These are phyloP conservation scores for Teunomyces gatunensis DNA, from an alignment of 805 yeast species.

Conservation along the genomic window DNA sequence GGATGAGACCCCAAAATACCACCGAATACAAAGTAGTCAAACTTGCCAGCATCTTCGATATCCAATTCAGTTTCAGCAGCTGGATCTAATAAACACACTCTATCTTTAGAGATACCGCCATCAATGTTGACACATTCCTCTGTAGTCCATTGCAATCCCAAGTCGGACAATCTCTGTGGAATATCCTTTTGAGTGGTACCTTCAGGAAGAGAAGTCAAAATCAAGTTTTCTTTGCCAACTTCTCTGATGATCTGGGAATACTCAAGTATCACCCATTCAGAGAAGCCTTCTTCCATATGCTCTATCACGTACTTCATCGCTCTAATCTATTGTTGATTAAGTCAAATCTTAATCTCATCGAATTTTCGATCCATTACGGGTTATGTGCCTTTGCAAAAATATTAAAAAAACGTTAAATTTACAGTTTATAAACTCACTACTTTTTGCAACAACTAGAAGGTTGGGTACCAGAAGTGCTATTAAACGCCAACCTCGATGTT, in stretches of 20 bases:
- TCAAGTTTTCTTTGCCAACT: constrained; percentile 72
- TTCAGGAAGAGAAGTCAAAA: constrained; percentile 72
- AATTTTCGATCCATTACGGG: background rate
- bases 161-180: constrained; percentile 55
- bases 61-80: constrained; percentile 70
- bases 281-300: constrained; percentile 96
- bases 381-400: constrained; percentile 3
- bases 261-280: constrained; percentile 92
- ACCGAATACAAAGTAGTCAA: constrained; percentile 91
- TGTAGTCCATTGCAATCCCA: constrained; percentile 81
- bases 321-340: background rate
- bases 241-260: constrained; percentile 80
- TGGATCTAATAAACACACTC: constrained; percentile 87
- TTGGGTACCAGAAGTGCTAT: constrained; percentile 23
- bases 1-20: constrained; percentile 96
- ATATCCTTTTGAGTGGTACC: constrained; percentile 60
- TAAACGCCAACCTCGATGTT: constrained; percentile 53
- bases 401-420: background rate
- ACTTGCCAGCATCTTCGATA: constrained; percentile 63
- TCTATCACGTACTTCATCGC: constrained; percentile 88
- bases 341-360: background rate
- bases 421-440: background rate
- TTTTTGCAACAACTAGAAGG: constrained; percentile 24
- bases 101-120: constrained; percentile 40
- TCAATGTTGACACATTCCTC: constrained; percentile 61